Evolutionary conservation across 345 rosid species (phyloP), one percentile per base, ranked within the genome.

Genomic region (Fremontodendron californicum): DNA sequence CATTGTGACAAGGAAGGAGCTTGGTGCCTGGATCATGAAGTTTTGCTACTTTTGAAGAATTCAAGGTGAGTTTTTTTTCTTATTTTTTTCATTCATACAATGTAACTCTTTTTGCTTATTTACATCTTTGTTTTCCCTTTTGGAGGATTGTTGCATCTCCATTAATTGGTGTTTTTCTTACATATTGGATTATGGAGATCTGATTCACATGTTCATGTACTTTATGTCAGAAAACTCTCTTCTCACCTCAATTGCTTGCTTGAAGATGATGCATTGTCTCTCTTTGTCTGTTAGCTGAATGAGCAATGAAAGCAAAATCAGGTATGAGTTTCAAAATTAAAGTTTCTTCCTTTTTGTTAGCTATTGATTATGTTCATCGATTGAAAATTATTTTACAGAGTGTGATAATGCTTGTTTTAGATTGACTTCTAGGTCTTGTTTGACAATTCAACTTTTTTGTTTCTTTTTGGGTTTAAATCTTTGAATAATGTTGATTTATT

Each of bases 61-160:
- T 66, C 71, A 66, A 49, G 83, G 89, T 86, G 62, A 79, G 81
- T 18, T 54, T 62, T 81, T 46, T 16, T 9, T 16, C 21, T 25
- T 29, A 0, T 5, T 3, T 6, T 29, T 49, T 54, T 35, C 5
- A 1, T 19, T 19, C 23, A 57, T 21, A 1, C 10, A 33, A 61
- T 42, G 25, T 10, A 55, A 49, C 40, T 23, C 6, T 25, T 16
- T 52, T 37, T 16, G 23, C 42, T 75, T 8, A 5, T 29, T 55
- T 58, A 9, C 40, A 7, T 23, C 35, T 37, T 58, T 29, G 15
- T 58, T 73, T 60, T 48, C 51, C 12, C 4, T 75, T 42, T 31
- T 11, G 23, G 42, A 29, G 21, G 74, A 70, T 70, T 29, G 54
- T 46, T 67, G n/a, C 52, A 23, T 67, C 35, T 60, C 35, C 18